phyloP scores from a whole-genome alignment of 192 early-diverging fungal species.

The Coemansia asiatica region DNA sequence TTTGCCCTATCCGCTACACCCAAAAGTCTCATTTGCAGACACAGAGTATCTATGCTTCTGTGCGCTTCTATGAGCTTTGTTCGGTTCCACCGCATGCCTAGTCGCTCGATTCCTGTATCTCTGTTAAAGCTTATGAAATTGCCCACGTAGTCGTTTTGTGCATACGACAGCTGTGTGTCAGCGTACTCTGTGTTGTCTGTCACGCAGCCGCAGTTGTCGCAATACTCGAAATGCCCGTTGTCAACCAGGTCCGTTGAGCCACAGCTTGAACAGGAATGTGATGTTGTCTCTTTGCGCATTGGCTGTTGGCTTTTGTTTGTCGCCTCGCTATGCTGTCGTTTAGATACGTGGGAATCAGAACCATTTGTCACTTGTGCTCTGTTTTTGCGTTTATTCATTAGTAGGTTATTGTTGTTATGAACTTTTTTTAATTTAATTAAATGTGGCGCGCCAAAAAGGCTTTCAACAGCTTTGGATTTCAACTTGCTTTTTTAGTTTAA shows the following conservation, averaged over 20 bases:
- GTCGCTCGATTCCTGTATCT: conserved; percentile 8
- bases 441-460: too few species aligned
- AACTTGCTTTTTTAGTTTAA: too few species aligned
- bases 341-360: not conserved
- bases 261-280: too few species aligned
- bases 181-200: not conserved
- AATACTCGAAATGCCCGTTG: not conserved
- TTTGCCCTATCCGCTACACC: conserved; percentile 19
- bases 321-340: not conserved
- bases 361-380: not conserved
- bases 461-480: too few species aligned
- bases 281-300: too few species aligned
- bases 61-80: conserved; percentile 10
- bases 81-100: conserved; percentile 25
- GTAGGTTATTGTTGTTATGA: too few species aligned
- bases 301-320: too few species aligned
- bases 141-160: too few species aligned
- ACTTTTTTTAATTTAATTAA: too few species aligned
- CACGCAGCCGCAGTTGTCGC: not conserved
- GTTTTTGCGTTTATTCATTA: not conserved
- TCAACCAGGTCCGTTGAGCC: not conserved
- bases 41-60: not conserved
- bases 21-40: not conserved
- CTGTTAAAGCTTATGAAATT: not conserved
- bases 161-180: too few species aligned